These are phyloP conservation scores for Cladosporium sp. DNA, from an alignment of 2,329 filamentous ascomycete genomes.

Conservation along the genomic window DNA sequence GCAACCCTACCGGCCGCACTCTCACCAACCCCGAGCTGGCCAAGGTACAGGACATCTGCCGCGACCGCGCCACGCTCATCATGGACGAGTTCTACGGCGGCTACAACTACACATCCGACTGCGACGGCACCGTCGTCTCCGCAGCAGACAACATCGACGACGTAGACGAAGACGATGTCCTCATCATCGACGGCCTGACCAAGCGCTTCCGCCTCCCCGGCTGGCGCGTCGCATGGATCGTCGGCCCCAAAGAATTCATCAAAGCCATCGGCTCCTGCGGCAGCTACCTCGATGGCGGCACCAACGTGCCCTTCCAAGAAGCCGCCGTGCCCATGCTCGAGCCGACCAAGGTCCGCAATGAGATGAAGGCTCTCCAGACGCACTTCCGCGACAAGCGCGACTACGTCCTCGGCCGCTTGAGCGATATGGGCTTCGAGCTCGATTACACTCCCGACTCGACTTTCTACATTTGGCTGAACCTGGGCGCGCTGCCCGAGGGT, in stretches of 20 bases:
- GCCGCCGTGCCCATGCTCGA: conserved; percentile 93
- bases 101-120: conserved; percentile 93
- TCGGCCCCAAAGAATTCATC: conserved; percentile 95
- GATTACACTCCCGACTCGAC: conserved; percentile 80
- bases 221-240: conserved; percentile 95
- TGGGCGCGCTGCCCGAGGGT: conserved; percentile 66
- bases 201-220: conserved; percentile 96
- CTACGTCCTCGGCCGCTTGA: conserved; percentile 77
- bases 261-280: conserved; percentile 89
- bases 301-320: conserved; percentile 94
- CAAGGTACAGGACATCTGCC: conserved; percentile 89
- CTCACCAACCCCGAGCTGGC: conserved; percentile 81
- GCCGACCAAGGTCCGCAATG: conserved; percentile 71
- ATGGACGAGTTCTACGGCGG: conserved; percentile 93
- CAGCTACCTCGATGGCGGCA: conserved; percentile 80
- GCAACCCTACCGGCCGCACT: conserved; percentile 90
- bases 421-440: conserved; percentile 83
- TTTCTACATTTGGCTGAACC: conserved; percentile 84
- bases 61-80: conserved; percentile 85
- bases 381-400: conserved; percentile 95
- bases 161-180: conserved; percentile 73
- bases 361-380: conserved; percentile 85
- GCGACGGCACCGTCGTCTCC: conserved; percentile 85
- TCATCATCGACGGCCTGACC: conserved; percentile 93
- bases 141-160: conserved; percentile 88